Evolutionary conservation across 2,329 filamentous ascomycete species (phyloP).

Genomic region (Aspergillus novofumigatus): DNA sequence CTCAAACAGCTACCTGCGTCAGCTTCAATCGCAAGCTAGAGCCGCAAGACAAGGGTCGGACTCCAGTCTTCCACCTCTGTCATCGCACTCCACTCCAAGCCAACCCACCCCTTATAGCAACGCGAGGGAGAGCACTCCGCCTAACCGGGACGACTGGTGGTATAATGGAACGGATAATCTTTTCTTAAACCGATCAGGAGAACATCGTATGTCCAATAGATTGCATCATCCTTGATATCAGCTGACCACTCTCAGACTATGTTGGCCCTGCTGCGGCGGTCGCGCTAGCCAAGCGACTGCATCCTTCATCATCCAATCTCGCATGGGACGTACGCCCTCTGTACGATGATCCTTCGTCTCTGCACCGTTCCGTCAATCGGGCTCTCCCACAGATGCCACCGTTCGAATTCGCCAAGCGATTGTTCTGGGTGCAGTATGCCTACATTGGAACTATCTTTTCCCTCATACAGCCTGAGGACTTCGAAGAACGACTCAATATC

Average conservation of each 20-base stretch:
- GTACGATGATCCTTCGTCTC: constrained; percentile 31
- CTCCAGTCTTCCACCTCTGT: neutral
- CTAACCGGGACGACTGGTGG: constrained; percentile 39
- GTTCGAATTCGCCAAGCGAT: constrained; percentile 47
- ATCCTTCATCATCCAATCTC: constrained; percentile 30
- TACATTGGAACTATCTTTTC: constrained; percentile 58
- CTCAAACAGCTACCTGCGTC: constrained; percentile 26
- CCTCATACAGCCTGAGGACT: constrained; percentile 46
- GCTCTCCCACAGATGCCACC: constrained; percentile 45
- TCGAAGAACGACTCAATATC: constrained; percentile 43
- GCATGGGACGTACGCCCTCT: constrained; percentile 34
- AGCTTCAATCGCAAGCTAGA: constrained; percentile 30
- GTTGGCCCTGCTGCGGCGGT: constrained; percentile 34
- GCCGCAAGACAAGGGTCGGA: constrained; percentile 14
- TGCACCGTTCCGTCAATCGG: constrained; percentile 24
- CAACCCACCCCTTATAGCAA: constrained; percentile 12
- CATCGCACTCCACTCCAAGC: constrained; percentile 9
- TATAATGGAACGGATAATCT: constrained; percentile 35
- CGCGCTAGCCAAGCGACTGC: constrained; percentile 32
- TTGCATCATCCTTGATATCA: too few species aligned
- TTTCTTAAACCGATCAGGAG: constrained; percentile 33
- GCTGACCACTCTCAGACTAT: constrained; percentile 19
- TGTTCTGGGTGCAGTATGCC: constrained; percentile 51
- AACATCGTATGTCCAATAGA: constrained; percentile 25
- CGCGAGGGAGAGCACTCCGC: constrained; percentile 17